Percentiles rank a stretch among this genome's conserved stretches.
Evolutionary conservation across 129 eudicot species (phyloP).

Genomic region (sunflower (Helianthus annuus)): DNA sequence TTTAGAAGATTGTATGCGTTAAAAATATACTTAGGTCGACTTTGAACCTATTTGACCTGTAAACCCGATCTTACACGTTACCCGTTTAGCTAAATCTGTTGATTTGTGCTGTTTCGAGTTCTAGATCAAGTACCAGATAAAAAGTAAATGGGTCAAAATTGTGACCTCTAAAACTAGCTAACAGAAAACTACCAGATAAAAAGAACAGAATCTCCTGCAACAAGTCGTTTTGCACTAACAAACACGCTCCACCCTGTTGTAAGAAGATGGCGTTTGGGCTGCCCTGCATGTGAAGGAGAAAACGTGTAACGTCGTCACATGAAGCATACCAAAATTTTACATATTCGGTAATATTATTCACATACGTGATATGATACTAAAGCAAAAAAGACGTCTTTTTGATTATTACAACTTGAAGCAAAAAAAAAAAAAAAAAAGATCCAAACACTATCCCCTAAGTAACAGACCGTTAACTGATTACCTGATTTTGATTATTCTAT

Average conservation of each 20-base stretch:
- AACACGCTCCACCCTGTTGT: no score
- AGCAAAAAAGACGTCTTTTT: background rate
- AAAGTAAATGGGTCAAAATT: no score
- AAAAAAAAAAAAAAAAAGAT: background rate
- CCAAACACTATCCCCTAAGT: background rate
- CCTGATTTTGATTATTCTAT: background rate
- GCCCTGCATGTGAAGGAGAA: no score
- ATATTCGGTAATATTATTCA: no score
- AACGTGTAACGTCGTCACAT: no score
- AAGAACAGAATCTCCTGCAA: no score
- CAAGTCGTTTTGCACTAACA: no score
- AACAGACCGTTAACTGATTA: background rate
- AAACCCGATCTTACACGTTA: background rate
- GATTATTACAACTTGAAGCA: background rate
- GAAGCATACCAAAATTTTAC: no score
- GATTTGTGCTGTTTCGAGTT: background rate
- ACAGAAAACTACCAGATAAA: no score
- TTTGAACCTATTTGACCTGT: background rate
- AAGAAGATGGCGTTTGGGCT: no score
- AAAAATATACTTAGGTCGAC: background rate
- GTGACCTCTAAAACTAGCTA: no score
- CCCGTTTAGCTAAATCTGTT: background rate
- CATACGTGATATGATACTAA: no score
- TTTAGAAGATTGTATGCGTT: background rate
- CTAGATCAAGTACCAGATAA: background rate